phyloP scores from a whole-genome alignment of 176 grass and related monocot genomes.

The Musa troglodytarum region DNA sequence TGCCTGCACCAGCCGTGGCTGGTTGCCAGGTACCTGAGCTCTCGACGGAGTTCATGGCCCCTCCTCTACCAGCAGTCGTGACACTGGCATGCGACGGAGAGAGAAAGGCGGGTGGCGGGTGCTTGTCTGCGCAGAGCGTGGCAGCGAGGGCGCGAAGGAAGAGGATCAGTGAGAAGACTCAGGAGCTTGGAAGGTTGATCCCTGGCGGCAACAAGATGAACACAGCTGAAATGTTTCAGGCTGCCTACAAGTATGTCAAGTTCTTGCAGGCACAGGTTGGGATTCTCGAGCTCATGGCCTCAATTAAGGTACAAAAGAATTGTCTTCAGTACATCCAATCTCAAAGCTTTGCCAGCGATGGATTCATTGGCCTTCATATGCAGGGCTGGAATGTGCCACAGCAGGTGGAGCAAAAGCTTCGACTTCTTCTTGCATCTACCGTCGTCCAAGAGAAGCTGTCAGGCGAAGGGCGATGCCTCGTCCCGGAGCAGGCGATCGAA shows the following conservation, averaged over 20 bases:
- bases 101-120: neutral
- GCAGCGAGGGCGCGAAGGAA: slow-evolving; percentile 60
- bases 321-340: no score
- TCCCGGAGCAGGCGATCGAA: slow-evolving; percentile 35
- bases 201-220: slow-evolving; percentile 54
- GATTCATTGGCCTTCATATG: neutral
- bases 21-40: neutral
- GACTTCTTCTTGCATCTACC: slow-evolving; percentile 29
- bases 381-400: slow-evolving; percentile 22
- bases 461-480: slow-evolving; percentile 46
- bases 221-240: slow-evolving; percentile 77
- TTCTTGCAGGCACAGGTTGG: slow-evolving; percentile 71
- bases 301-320: slow-evolving; percentile 32
- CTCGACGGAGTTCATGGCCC: neutral
- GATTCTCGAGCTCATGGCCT: slow-evolving; percentile 46
- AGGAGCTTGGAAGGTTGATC: slow-evolving; percentile 51
- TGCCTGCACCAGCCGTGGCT: neutral
- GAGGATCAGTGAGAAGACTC: slow-evolving; percentile 72
- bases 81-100: neutral
- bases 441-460: slow-evolving; percentile 44
- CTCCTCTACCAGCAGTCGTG: neutral
- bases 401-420: slow-evolving; percentile 26
- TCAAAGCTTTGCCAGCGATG: no score
- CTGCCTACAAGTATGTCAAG: slow-evolving; percentile 47
- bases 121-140: slow-evolving; percentile 29